These are phyloP conservation scores for Sarocladium kiliense DNA, from an alignment of 2,329 filamentous ascomycete genomes.

Conservation along the genomic window DNA sequence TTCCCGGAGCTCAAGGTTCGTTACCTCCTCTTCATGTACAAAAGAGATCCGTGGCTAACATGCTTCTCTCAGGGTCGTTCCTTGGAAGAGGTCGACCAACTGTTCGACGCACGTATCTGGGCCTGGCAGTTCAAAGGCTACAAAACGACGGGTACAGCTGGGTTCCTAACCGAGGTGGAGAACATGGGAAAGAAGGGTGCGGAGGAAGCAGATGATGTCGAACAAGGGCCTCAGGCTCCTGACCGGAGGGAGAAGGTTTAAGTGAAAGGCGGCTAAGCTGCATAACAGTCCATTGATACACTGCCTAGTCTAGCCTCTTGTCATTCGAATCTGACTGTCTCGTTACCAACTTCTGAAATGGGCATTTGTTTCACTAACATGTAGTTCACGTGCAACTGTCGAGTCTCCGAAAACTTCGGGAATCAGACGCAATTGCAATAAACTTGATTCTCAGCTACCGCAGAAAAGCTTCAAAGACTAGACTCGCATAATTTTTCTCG, in stretches of 20 bases:
- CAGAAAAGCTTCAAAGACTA: neutral
- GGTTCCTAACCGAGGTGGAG: conserved; percentile 4
- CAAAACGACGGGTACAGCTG: conserved; percentile 4
- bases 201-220: neutral
- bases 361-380: no score
- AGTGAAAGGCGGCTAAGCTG: no score
- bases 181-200: neutral
- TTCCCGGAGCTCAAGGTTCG: conserved; percentile 10
- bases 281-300: neutral
- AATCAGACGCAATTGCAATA: neutral
- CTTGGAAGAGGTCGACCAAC: conserved; percentile 10
- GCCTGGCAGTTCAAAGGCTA: conserved; percentile 10
- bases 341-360: no score
- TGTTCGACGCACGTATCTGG: conserved; percentile 5
- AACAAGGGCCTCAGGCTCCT: neutral
- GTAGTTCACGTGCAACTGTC: no score
- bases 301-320: no score
- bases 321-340: no score
- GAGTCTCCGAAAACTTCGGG: neutral
- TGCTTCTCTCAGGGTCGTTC: neutral
- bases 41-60: neutral
- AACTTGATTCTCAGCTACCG: neutral
- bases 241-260: no score
- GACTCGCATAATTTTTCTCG: neutral
- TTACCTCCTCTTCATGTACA: neutral